phyloP scores from a whole-genome alignment of 306 rosid genomes.

The Cyamopsis tetragonoloba region DNA sequence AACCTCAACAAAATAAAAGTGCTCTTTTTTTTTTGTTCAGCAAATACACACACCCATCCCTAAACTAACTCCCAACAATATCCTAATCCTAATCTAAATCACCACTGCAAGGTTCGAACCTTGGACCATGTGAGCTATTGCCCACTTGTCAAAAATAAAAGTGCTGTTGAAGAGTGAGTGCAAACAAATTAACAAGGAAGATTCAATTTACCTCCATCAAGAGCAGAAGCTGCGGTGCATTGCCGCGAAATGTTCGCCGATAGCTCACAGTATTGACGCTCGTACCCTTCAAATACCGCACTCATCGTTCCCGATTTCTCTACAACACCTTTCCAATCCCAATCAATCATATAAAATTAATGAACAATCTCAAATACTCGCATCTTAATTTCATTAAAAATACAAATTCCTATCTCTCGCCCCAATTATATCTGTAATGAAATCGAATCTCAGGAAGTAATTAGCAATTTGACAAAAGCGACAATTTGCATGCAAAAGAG shows the following conservation, averaged over 20 bases:
- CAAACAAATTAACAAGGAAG: not conserved
- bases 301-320: conserved; percentile 32
- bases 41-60: no score
- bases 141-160: no score
- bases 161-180: not conserved
- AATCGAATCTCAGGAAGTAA: conserved; percentile 12
- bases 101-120: no score
- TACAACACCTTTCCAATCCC: conserved; percentile 9
- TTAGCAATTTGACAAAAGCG: not conserved
- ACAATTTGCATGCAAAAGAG: not conserved
- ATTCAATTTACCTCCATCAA: conserved; percentile 45
- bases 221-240: conserved; percentile 42
- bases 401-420: no score
- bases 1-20: not conserved
- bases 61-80: no score
- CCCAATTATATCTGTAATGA: no score
- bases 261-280: conserved; percentile 55
- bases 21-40: no score
- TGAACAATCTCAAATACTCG: not conserved
- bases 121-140: no score
- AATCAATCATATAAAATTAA: conserved; percentile 12
- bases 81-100: no score
- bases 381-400: not conserved
- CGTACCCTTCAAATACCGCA: conserved; percentile 40
- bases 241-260: conserved; percentile 45